Base-by-base conservation (phyloP, 2,329 filamentous ascomycete species). In the Colletotrichum gloeosporioides region DNA sequence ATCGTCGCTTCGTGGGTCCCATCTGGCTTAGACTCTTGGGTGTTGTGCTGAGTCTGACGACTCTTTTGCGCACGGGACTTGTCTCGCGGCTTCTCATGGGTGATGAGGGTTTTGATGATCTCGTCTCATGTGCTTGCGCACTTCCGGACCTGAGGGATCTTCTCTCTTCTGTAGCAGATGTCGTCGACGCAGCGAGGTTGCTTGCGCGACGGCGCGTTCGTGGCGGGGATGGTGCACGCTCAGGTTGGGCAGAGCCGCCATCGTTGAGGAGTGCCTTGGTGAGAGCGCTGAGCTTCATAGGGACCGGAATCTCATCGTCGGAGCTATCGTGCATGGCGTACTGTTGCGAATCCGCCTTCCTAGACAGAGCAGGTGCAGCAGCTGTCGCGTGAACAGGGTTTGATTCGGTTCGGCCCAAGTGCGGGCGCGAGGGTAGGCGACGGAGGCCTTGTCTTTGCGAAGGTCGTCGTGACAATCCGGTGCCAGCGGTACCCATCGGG, bases 241-340 rank as follows among this genome's bases (percentile, higher is more conserved):
- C 78, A 4, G 80, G 83, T 77, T 88, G 87, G 10, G 91, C 89
- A 5, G 87, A 89, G 66, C 89, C 87, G 59, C 91, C 90, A 76
- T 93, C 92, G 73, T 92, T 91, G 29, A 98, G 89, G 18, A 98
- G 89, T 25, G 95, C 96, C 82, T 97, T 96, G 65, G 96, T 98
- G 79, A 97, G 91, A 80, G 96, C 96, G 83, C 96, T 98, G 83
- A 98, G 94, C 87, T 97, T 98, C 92, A 97, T 95, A 80, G 96
- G 96, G 79, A 95, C 94, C 18, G 95, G 94, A 32, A 98, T 95
- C 85, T 98, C 96, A 81, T 98, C 96, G 85, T 98, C 96, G 29
- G 96, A 98, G 88, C 95, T 98, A 82, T 98, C 96, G 80, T 95
- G 93, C 79, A 93, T 81, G n/a, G 83, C 85, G 78, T 86, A 89